Conservation (phyloP, 768 basidiomycete genomes). For the Tubosaeta brunneosetosa region DNA sequence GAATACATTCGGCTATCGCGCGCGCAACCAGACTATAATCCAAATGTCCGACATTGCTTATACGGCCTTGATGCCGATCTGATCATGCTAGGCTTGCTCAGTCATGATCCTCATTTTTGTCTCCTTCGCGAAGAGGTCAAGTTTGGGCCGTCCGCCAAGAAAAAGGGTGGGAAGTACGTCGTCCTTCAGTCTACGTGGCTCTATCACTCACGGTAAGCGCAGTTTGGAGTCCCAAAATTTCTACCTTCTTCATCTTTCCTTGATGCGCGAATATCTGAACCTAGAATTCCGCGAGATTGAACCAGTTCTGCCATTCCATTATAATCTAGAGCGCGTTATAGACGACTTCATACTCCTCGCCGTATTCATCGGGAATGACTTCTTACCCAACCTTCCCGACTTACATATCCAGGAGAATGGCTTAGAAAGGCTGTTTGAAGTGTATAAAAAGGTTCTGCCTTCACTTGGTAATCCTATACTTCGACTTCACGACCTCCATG, state of each 20-base stretch:
- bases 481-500: neutral
- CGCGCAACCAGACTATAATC: conserved; percentile 94
- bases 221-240: conserved; percentile 81
- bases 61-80: conserved; percentile 98
- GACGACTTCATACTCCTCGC: conserved; percentile 97
- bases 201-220: conserved; percentile 8
- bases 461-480: conserved; percentile 48
- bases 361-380: conserved; percentile 97
- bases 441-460: conserved; percentile 91
- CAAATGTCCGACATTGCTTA: conserved; percentile 94
- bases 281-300: conserved; percentile 83
- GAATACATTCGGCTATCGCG: conserved; percentile 94
- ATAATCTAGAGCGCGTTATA: conserved; percentile 90
- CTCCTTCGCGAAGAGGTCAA: conserved; percentile 96
- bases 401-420: conserved; percentile 98
- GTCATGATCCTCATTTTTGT: conserved; percentile 99
- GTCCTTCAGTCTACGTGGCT: neutral
- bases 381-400: conserved; percentile 93
- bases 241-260: conserved; percentile 88
- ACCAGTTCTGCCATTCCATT: conserved; percentile 66
- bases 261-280: conserved; percentile 96
- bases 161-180: conserved; percentile 58
- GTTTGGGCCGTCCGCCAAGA: conserved; percentile 78
- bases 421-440: conserved; percentile 85
- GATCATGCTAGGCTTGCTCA: conserved; percentile 95